Evolutionary conservation across 192 early-diverging fungal species (phyloP).

Genomic region (Coemansia brasiliensis): DNA sequence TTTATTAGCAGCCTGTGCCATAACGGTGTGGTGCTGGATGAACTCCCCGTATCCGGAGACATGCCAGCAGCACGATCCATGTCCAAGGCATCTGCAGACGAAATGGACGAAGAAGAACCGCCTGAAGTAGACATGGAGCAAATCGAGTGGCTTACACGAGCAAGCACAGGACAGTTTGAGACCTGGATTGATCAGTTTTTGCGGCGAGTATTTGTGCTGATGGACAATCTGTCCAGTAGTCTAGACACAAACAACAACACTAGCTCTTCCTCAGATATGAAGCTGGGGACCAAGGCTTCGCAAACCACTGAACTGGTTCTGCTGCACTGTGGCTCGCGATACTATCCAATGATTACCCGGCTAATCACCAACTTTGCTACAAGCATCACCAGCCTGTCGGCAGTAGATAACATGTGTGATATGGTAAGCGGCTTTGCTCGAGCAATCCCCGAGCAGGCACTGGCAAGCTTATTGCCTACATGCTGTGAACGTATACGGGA

Average conservation of each 20-base stretch:
- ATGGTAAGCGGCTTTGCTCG: slow-evolving; percentile 34
- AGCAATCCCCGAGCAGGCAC: slow-evolving; percentile 45
- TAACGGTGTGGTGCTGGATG: slow-evolving; percentile 50
- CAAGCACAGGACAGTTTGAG: slow-evolving; percentile 82
- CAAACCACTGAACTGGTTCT: slow-evolving; percentile 38
- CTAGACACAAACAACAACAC: slow-evolving; percentile 27
- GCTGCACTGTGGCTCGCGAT: slow-evolving; percentile 45
- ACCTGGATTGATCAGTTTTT: slow-evolving; percentile 84
- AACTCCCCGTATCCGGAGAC: slow-evolving; percentile 32
- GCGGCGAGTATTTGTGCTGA: slow-evolving; percentile 73
- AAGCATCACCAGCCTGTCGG: slow-evolving; percentile 48
- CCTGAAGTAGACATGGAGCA: slow-evolving; percentile 59
- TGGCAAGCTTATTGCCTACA: slow-evolving; percentile 25
- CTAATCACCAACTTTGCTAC: slow-evolving; percentile 45
- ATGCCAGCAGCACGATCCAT: slow-evolving; percentile 27
- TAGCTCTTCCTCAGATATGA: slow-evolving; percentile 15
- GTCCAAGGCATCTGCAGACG: slow-evolving; percentile 51
- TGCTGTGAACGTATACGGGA: slow-evolving; percentile 46
- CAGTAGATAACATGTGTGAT: slow-evolving; percentile 33
- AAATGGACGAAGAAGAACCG: slow-evolving; percentile 31
- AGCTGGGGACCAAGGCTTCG: slow-evolving; percentile 27
- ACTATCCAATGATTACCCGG: slow-evolving; percentile 50
- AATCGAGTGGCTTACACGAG: slow-evolving; percentile 67
- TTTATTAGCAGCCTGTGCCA: slow-evolving; percentile 46
- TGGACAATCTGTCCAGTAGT: slow-evolving; percentile 52